Percentiles rank a stretch among this genome's conserved stretches.
These are phyloP conservation scores for Lichtheimia corymbifera DNA, from an alignment of 371 early-diverging fungal genomes.

Conservation along the genomic window DNA sequence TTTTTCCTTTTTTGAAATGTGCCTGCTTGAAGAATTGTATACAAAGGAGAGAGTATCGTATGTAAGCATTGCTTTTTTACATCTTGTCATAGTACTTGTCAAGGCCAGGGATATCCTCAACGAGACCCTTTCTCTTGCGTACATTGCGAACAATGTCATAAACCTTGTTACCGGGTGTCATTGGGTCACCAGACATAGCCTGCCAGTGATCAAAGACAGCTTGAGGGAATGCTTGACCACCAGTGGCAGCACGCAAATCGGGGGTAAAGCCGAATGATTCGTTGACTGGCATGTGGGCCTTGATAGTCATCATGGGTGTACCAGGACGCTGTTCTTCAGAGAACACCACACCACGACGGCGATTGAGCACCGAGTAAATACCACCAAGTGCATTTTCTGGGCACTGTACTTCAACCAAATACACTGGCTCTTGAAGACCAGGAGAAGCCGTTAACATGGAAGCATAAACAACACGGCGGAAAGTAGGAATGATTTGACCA, in stretches of 20 bases:
- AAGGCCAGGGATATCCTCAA: slow-evolving; percentile 79
- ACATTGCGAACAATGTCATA: slow-evolving; percentile 71
- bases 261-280: slow-evolving; percentile 99
- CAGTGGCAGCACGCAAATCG: slow-evolving; percentile 88
- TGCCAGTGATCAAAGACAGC: slow-evolving; percentile 84
- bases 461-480: slow-evolving; percentile 94
- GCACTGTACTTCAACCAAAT: slow-evolving; percentile 97
- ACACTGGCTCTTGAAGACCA: slow-evolving; percentile 98
- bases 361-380: slow-evolving; percentile 93
- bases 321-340: slow-evolving; percentile 89
- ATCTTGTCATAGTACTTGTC: slow-evolving; percentile 92
- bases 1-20: too few relatives aligned
- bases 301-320: slow-evolving; percentile 90
- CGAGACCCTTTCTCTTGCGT: slow-evolving; percentile 94
- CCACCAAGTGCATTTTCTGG: slow-evolving; percentile 94
- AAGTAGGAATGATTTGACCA: slow-evolving; percentile 95
- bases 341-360: slow-evolving; percentile 95
- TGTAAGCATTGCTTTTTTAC: slow-evolving; percentile 39
- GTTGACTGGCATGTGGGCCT: slow-evolving; percentile 96
- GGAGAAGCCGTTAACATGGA: slow-evolving; percentile 90
- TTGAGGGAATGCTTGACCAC: slow-evolving; percentile 98
- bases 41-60: too few relatives aligned
- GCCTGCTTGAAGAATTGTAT: too few relatives aligned
- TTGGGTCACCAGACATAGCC: slow-evolving; percentile 71
- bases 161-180: slow-evolving; percentile 72